Conservation (phyloP, 192 early-diverging fungal species). For the Linnemannia hyalina region DNA sequence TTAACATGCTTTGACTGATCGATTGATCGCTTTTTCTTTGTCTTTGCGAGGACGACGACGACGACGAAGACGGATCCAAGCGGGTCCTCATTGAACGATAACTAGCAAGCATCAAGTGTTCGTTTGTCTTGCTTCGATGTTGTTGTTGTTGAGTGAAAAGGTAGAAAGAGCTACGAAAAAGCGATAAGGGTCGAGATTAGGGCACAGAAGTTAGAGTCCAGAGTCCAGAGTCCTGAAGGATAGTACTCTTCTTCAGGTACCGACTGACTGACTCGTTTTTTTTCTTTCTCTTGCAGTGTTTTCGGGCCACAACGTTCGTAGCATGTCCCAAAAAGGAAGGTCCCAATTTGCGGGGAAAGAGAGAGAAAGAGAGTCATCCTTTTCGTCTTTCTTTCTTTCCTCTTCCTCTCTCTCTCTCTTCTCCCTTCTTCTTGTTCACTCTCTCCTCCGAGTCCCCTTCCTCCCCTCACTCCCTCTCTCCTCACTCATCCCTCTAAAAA, state of each 20-base stretch:
- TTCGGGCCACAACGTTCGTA: not conserved
- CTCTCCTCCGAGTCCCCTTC: not conserved
- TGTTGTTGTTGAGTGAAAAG: too few species aligned
- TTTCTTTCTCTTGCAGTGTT: not conserved
- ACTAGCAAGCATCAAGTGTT: too few species aligned
- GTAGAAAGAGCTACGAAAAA: too few species aligned
- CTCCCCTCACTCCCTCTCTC: not conserved
- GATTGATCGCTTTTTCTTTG: too few species aligned
- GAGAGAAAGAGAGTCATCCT: not conserved
- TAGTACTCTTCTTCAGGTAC: not conserved
- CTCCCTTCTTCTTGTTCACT: not conserved
- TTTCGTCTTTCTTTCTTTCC: not conserved
- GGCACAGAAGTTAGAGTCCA: not conserved
- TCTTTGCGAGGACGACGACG: too few species aligned
- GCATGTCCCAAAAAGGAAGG: slow-evolving; percentile 14
- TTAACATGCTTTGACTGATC: too few species aligned
- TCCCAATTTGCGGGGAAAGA: slow-evolving; percentile 6
- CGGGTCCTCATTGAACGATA: too few species aligned
- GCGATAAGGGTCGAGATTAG: too few species aligned
- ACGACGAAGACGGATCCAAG: too few species aligned
- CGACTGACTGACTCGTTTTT: not conserved
- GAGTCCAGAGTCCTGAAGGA: not conserved
- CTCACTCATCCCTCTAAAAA: not conserved
- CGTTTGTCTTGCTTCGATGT: too few species aligned
- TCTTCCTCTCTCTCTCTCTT: not conserved